Evolutionary conservation across 306 rosid species (phyloP), one percentile per base, ranked within the genome.

Genomic region (Cercis canadensis): DNA sequence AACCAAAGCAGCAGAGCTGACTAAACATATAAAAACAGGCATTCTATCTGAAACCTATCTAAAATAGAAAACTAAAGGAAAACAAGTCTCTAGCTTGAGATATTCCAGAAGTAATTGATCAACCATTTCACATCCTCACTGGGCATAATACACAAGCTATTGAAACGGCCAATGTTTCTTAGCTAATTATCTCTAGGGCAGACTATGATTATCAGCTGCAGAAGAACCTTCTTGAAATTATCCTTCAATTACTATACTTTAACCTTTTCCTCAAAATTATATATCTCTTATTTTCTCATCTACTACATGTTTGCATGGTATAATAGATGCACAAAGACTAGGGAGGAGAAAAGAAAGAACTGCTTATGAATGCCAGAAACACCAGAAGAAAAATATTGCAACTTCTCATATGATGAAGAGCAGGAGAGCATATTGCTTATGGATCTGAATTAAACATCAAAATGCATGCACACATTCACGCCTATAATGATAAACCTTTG

Each of bases 401-500:
- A 47, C 24, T 36, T 65, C 44, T 15, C 13, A 17, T 44, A 32
- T 5, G 45, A 65, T 6, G 19, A 8, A 33, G 70, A 11, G 14
- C 9, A 47, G 40, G 14, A n/a, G 47, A 58, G 11, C 11, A 64
- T 54, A 73, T 61, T 62, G 29, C 49, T n/a, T n/a, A n/a, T 67
- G 14, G 11, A 43, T 59, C 60, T 52, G 34, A 66, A 61, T 41
- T 36, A 17, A 73, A 36, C 31, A 52, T 11, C 50, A 41, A 37
- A 15, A 33, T 14, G 29, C 44, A 53, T 17, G 16, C 72, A 32
- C 49, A 61, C 15, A 47, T 41, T 40, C 63, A 40, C 13, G 16
- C 57, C 39, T 52, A 67, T 34, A 12, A 41, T 29, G 45, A 60
- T 53, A 36, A 71, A 29, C 66, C 19, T 29, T 12, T 3, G 0